Evolutionary conservation across 1,139 yeast species (phyloP).

Genomic region (Yamadazyma atlantica): DNA sequence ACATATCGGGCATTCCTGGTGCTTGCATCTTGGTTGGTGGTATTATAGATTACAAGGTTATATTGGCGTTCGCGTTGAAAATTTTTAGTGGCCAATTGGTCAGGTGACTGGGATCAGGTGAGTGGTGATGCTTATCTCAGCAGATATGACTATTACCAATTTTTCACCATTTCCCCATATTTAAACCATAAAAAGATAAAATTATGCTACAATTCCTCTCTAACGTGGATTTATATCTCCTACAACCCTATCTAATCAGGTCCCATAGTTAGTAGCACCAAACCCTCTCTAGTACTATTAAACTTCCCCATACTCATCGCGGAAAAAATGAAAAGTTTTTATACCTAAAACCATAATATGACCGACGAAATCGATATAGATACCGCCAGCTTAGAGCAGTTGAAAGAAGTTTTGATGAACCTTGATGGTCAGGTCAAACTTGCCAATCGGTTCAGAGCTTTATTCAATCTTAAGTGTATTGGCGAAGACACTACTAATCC

Average conservation of each 20-base stretch:
- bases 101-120: neutral
- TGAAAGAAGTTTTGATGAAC: conserved; percentile 69
- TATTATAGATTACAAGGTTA: no score
- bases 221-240: no score
- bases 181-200: no score
- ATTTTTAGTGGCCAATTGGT: neutral
- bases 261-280: no score
- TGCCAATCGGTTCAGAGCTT: conserved; percentile 88
- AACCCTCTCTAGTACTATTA: no score
- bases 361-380: conserved; percentile 43
- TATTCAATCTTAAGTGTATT: conserved; percentile 82
- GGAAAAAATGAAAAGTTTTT: neutral
- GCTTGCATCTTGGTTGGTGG: conserved; percentile 25
- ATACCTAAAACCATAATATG: conserved; percentile 14
- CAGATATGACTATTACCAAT: no score
- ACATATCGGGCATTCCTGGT: conserved; percentile 85
- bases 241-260: no score
- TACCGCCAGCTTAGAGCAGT: conserved; percentile 58
- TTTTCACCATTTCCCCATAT: neutral
- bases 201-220: no score
- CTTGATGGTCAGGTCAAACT: conserved; percentile 66
- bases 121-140: no score
- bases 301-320: neutral
- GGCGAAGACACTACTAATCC: conserved; percentile 63
- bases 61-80: conserved; percentile 15